These are phyloP conservation scores for Stropharia rugosoannulata DNA, from an alignment of 768 basidiomycete genomes.

Conservation along the genomic window DNA sequence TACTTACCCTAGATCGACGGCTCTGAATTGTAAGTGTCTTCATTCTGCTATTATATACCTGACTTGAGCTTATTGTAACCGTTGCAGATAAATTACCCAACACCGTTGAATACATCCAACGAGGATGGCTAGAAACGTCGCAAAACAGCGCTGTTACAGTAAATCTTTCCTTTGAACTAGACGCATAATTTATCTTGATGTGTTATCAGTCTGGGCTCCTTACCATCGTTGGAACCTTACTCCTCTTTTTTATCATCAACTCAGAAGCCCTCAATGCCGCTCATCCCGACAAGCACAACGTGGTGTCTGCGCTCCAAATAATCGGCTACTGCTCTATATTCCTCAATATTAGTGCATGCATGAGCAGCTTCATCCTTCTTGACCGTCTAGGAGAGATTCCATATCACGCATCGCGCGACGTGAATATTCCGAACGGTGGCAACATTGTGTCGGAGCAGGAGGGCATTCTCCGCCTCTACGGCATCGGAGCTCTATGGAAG, in stretches of 20 bases:
- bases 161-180: background rate
- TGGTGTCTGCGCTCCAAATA: conserved; percentile 9
- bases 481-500: conserved; percentile 19
- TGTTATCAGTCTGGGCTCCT: conserved; percentile 18
- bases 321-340: conserved; percentile 20
- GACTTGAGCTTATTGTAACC: background rate
- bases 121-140: conserved; percentile 20
- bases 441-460: conserved; percentile 10
- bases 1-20: conserved; percentile 4
- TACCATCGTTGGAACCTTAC: conserved; percentile 15
- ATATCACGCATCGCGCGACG: conserved; percentile 15
- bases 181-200: background rate
- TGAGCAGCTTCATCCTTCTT: conserved; percentile 21
- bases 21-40: conserved; percentile 16
- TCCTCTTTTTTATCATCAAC: conserved; percentile 15
- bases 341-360: conserved; percentile 20
- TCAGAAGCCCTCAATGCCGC: background rate
- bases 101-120: conserved; percentile 22
- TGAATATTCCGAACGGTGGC: conserved; percentile 11
- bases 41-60: background rate
- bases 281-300: background rate
- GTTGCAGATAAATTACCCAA: conserved; percentile 20
- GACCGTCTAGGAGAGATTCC: conserved; percentile 22
- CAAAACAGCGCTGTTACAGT: conserved; percentile 20
- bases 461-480: conserved; percentile 16